A percentile compares a stretch with the other conserved stretches of the same genome.
These are phyloP conservation scores for Phlebopus sp. DNA, from an alignment of 1,284 basidiomycete species.

Conservation along the genomic window DNA sequence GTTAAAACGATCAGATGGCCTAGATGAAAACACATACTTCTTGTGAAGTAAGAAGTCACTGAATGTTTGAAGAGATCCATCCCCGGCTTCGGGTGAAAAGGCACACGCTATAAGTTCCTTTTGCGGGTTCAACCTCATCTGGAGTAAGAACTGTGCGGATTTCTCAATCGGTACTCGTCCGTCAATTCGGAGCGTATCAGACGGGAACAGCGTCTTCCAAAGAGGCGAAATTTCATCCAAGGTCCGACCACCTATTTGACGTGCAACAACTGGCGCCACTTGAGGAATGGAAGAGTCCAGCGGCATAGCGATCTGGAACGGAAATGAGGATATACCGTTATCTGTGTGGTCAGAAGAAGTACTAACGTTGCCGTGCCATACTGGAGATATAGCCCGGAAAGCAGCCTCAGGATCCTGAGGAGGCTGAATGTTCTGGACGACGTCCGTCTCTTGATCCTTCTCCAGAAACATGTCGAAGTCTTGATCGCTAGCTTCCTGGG, in stretches of 20 bases:
- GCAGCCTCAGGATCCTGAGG: constrained; percentile 34
- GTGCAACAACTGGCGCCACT: constrained; percentile 61
- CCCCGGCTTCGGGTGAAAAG: constrained; percentile 53
- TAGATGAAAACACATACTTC: constrained; percentile 52
- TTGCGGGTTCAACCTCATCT: constrained; percentile 69
- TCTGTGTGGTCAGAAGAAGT: constrained; percentile 1
- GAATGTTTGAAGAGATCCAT: constrained; percentile 57
- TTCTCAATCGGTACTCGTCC: constrained; percentile 78
- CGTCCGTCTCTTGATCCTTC: constrained; percentile 43
- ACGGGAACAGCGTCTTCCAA: constrained; percentile 74
- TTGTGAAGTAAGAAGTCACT: constrained; percentile 70
- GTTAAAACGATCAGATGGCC: constrained; percentile 5
- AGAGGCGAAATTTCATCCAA: constrained; percentile 54
- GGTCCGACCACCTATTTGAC: constrained; percentile 66
- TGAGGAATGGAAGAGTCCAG: constrained; percentile 66
- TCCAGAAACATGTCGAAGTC: constrained; percentile 84
- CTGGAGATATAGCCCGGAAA: constrained; percentile 52
- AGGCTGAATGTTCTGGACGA: constrained; percentile 14
- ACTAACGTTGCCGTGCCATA: constrained; percentile 73
- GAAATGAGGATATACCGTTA: constrained; percentile 14
- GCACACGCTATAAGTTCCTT: constrained; percentile 79
- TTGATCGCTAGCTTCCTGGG: constrained; percentile 57
- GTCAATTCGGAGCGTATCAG: constrained; percentile 64
- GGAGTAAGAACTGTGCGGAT: constrained; percentile 72
- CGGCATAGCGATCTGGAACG: constrained; percentile 68